These are phyloP conservation scores for Asterella californica DNA, from an alignment of 225 moss, liverwort and hornwort genomes.

Conservation along the genomic window DNA sequence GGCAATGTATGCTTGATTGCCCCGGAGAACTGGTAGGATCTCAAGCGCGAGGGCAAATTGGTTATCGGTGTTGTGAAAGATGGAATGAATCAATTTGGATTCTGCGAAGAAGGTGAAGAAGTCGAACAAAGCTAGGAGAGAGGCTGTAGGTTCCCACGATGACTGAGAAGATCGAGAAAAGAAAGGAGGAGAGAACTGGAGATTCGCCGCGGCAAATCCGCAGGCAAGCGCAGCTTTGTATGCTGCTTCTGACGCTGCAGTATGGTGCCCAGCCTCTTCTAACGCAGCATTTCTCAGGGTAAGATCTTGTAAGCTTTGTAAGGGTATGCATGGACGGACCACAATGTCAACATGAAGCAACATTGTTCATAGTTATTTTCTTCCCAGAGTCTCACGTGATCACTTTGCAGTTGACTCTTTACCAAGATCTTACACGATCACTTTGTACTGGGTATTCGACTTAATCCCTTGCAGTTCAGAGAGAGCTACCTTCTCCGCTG, in stretches of 20 bases:
- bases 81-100: background rate
- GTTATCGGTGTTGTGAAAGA: background rate
- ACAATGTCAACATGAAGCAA: background rate
- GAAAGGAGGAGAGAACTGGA: constrained; percentile 8
- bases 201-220: constrained; percentile 21
- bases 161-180: constrained; percentile 3
- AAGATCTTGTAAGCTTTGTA: background rate
- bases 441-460: background rate
- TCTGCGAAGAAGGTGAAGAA: background rate
- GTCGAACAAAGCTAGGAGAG: background rate
- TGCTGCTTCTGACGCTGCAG: constrained; percentile 41
- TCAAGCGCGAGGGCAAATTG: background rate
- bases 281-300: constrained; percentile 36
- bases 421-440: background rate
- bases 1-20: no score
- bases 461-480: background rate
- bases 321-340: background rate
- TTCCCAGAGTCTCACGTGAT: background rate
- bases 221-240: constrained; percentile 37
- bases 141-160: background rate
- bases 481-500: background rate
- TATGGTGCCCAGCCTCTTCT: constrained; percentile 48
- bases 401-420: background rate
- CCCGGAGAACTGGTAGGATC: background rate
- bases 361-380: background rate